Percentiles rank a stretch among this genome's conserved stretches.
Conservation (phyloP, 1,284 basidiomycete species). For the Tilletiaria anomala region DNA sequence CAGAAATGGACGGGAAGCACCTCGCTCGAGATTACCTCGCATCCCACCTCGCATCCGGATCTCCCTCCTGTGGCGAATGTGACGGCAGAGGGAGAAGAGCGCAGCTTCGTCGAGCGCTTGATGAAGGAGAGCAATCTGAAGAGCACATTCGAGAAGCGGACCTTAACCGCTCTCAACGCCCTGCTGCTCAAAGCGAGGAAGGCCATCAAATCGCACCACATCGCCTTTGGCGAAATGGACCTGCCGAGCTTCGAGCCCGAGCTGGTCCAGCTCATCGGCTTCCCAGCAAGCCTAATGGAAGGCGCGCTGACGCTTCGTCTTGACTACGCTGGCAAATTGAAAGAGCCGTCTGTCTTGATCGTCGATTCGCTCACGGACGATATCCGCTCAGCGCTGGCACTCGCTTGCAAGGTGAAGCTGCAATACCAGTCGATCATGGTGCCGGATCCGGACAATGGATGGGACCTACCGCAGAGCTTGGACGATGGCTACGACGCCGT, state of each 20-base stretch:
- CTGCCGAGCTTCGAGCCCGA: conserved; percentile 85
- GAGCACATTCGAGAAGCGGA: conserved; percentile 82
- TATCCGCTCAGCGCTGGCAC: conserved; percentile 74
- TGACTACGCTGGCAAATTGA: conserved; percentile 73
- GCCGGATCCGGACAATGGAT: conserved; percentile 70
- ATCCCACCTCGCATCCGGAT: conserved; percentile 1
- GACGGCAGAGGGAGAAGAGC: conserved; percentile 13
- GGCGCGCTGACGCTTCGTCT: conserved; percentile 77
- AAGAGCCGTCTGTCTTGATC: conserved; percentile 64
- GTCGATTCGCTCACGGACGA: conserved; percentile 94
- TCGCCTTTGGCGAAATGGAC: conserved; percentile 63
- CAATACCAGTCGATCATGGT: conserved; percentile 67
- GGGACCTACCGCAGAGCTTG: conserved; percentile 77
- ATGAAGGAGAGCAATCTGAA: conserved; percentile 92
- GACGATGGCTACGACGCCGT: conserved; percentile 76
- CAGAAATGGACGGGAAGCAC: conserved; percentile 34
- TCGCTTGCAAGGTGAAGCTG: conserved; percentile 84
- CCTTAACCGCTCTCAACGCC: conserved; percentile 69
- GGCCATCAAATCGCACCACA: conserved; percentile 66
- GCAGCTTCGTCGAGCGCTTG: conserved; percentile 71
- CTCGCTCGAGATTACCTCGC: conserved; percentile 18
- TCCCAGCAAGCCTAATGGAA: conserved; percentile 85
- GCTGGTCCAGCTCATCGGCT: conserved; percentile 81
- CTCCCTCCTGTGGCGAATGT: not conserved
- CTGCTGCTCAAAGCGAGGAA: conserved; percentile 75